Base-by-base conservation (phyloP, 306 rosid genomes). In the Vachellia collinsii region DNA sequence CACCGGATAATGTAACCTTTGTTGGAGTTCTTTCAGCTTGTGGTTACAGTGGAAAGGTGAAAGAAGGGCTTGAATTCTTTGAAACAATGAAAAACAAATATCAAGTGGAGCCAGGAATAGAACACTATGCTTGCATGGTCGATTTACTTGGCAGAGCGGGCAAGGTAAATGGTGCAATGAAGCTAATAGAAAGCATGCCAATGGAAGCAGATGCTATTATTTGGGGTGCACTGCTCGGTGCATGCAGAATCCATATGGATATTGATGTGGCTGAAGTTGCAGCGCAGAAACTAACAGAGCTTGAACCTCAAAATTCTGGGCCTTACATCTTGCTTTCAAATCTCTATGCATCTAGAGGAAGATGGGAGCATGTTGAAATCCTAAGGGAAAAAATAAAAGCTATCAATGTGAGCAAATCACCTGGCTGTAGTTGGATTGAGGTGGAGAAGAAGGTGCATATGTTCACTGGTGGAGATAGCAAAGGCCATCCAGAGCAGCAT, bases 341-440 rank as follows among this genome's bases (percentile, higher is more conserved):
- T 78, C 76, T 92, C 54, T 90, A 89, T 86, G 93, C 97, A 7
- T 68, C 88, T 61, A 84, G 51, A 77, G 90, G 90, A 77, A 88
- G 87, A 77, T 90, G 94, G 92, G 12, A 22, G 29, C 91, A 88
- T 77, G 90, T 87, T 59, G 90, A 90, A 79, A 89, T 72, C 56
- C 68, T 88, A 62, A 79, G 97, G 86, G 42, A 65, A 56, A 83
- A 66, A 74, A 83, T 88, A 84, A 83, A 88, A 75, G 69, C 80
- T 51, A 87, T 84, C 63, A 88, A 87, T 25, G 85, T 90, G 58
- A 76, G 83, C 83, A 92, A 90, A 81, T 90, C 91, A 61, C 97
- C 94, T 56, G 97, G 93, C 20, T 87, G 86, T 72, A 90, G 97
- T 77, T 90, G 97, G 97, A 86, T 92, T 83, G 94, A 87, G 74